A percentile compares a stretch with the other conserved stretches of the same genome.
These are phyloP conservation scores for Hypomyces rosellus DNA, from an alignment of 2,329 filamentous ascomycete genomes.

Conservation along the genomic window DNA sequence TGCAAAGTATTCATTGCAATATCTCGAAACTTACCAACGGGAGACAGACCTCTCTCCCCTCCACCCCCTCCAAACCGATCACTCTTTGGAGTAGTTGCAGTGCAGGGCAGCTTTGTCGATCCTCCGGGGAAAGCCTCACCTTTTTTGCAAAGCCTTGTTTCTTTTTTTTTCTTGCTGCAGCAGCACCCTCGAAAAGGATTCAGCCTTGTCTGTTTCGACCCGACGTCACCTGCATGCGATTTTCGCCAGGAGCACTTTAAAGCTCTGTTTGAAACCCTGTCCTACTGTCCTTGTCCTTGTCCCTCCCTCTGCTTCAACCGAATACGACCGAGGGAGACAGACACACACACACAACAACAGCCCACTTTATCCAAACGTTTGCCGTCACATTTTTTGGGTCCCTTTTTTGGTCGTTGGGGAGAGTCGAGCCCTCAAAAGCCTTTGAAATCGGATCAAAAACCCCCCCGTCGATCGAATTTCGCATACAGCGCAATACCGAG, in stretches of 20 bases:
- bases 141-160: conserved; percentile 3
- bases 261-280: neutral
- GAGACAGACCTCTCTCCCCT: neutral
- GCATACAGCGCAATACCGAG: neutral
- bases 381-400: neutral
- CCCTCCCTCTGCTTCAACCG: neutral
- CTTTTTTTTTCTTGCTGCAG: neutral
- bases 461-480: conserved; percentile 7
- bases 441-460: neutral
- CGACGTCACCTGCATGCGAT: neutral
- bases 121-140: conserved; percentile 1
- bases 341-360: neutral
- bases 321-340: neutral
- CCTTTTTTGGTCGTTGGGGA: conserved; percentile 1
- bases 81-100: conserved; percentile 2
- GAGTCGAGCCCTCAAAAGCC: conserved; percentile 1
- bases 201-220: neutral
- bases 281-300: neutral
- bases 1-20: neutral
- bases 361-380: neutral
- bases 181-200: conserved; percentile 2
- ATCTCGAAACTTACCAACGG: neutral
- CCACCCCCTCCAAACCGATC: neutral
- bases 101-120: conserved; percentile 6
- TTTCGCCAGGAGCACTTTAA: neutral